Evolutionary conservation across 75 land plant genomes (phyloP).

Genomic region (Pinus albicaulis): DNA sequence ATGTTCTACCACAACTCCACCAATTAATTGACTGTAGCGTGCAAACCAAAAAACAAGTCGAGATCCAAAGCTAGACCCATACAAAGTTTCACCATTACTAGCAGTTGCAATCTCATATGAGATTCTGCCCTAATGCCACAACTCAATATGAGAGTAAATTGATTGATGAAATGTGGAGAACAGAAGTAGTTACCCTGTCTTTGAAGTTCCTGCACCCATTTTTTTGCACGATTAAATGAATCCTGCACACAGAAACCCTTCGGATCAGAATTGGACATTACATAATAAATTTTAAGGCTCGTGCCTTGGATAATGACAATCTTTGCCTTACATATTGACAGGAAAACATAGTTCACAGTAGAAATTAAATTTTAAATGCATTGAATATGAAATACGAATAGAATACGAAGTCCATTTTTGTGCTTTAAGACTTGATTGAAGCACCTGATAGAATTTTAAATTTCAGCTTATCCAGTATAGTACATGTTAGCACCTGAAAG

Average conservation of each 20-base stretch:
- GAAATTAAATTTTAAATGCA: no score
- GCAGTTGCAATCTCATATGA: neutral
- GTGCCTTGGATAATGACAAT: no score
- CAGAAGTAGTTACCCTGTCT: conserved; percentile 52
- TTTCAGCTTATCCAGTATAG: no score
- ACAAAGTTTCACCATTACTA: neutral
- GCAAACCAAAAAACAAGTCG: neutral
- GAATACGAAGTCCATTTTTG: no score
- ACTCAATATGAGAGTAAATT: neutral
- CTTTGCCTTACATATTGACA: no score
- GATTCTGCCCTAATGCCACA: neutral
- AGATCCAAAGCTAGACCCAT: neutral
- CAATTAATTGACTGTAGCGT: neutral
- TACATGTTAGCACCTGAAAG: no score
- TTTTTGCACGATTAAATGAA: conserved; percentile 89
- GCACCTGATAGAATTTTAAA: no score
- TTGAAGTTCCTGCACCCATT: conserved; percentile 97
- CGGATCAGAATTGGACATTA: no score
- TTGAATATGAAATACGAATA: no score
- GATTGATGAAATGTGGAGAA: neutral
- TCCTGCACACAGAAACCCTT: conserved; percentile 29
- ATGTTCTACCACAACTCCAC: neutral
- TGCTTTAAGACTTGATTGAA: no score
- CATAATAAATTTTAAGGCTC: no score
- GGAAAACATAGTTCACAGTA: no score